A percentile compares a stretch with the other conserved stretches of the same genome.
phyloP scores from a whole-genome alignment of 768 basidiomycete genomes.

The Tylopilus vinaceipallidus region DNA sequence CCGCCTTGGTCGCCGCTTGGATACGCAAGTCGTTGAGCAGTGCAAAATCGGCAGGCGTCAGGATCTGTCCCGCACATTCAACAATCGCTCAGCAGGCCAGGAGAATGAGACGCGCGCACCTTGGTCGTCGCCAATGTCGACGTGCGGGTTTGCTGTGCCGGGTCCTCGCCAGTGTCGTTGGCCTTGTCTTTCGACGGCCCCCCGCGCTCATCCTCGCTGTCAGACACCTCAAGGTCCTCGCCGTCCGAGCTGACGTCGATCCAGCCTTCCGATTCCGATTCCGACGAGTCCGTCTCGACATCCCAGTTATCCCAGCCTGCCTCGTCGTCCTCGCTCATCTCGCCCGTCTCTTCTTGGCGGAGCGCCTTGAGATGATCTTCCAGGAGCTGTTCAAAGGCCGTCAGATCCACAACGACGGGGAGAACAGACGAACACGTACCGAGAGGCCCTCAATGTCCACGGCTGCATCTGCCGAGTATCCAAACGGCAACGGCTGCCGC shows the following conservation, averaged over 20 bases:
- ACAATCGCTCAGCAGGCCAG: background rate
- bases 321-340: slow-evolving; percentile 62
- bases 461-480: slow-evolving; percentile 70
- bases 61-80: slow-evolving; percentile 56
- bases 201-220: slow-evolving; percentile 79
- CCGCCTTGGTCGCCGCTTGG: slow-evolving; percentile 69
- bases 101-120: slow-evolving; percentile 35
- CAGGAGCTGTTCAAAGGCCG: slow-evolving; percentile 54
- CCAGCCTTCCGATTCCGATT: slow-evolving; percentile 70
- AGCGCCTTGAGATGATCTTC: slow-evolving; percentile 81
- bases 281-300: slow-evolving; percentile 66
- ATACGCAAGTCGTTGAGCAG: slow-evolving; percentile 85
- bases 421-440: slow-evolving; percentile 43
- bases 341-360: slow-evolving; percentile 56
- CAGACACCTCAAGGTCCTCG: slow-evolving; percentile 71
- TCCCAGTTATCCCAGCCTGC: slow-evolving; percentile 90
- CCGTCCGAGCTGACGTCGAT: slow-evolving; percentile 72
- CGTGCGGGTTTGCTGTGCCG: slow-evolving; percentile 37
- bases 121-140: slow-evolving; percentile 81
- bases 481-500: slow-evolving; percentile 73
- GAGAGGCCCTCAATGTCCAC: slow-evolving; percentile 88
- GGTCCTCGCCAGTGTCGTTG: slow-evolving; percentile 3
- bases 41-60: slow-evolving; percentile 96
- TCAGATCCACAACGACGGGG: background rate
- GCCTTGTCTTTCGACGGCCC: slow-evolving; percentile 19